Evolutionary conservation across 139 green algal species (phyloP), one percentile per base, ranked within the genome.

Genomic region (Coelastrella sp.): DNA sequence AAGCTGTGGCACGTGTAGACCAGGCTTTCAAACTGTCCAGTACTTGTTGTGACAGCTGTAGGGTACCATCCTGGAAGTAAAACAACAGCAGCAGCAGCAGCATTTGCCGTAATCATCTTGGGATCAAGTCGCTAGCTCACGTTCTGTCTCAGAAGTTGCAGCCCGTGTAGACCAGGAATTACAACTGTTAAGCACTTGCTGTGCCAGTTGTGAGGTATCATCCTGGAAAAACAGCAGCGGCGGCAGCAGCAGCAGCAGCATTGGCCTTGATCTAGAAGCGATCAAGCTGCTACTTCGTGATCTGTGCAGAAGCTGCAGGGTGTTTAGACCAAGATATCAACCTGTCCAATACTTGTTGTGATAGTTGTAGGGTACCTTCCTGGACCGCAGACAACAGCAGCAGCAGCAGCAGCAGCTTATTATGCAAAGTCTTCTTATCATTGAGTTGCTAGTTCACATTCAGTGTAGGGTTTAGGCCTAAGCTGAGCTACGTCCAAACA

Each of bases 361-460:
- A 93, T 84, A 94, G 79, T 4, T 83, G 88, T 78, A 94, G 84
- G 13, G 76, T 73, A 66, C 90, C 85, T 54, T 61, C 76, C 89
- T 92, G 81, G 23, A n/a, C n/a, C n/a, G 74, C 73, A n/a, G 74
- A 17, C 5, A 17, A 85, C 10, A 59, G 54, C 84, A 89, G 10
- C 54, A 89, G 23, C 3, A 10, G 54, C 83, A 74, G 20, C 56
- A 85, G 22, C 59, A 65, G 22, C n/a, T n/a, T n/a, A 65, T 17
- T 5, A 0, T 22, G 2, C n/a, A n/a, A n/a, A n/a, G n/a, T n/a
- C n/a, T n/a, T n/a, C 7, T 5, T 22, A 6, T 77, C 5, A 7
- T 7, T 32, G 71, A 32, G 19, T 13, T 8, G 13, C 10, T 13
- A 68, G 61, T 17, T 10, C 61, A 68, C 10, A 54, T 54, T 47